Conservation (phyloP, 805 yeast genomes). For the Candida peoriensis region DNA sequence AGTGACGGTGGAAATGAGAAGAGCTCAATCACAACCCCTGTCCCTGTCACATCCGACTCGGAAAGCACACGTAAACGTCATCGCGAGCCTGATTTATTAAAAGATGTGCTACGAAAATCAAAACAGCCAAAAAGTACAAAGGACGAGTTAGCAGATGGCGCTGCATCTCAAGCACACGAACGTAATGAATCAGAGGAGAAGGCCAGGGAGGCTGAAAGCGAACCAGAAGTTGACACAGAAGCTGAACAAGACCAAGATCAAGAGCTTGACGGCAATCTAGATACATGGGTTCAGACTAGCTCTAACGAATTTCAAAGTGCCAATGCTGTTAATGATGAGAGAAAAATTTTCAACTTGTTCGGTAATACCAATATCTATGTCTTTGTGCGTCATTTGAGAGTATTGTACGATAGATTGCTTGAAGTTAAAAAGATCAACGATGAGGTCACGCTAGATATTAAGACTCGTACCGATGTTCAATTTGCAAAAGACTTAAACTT, state of each 20-base stretch:
- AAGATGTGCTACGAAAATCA: slow-evolving; percentile 54
- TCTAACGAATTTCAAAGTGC: slow-evolving; percentile 21
- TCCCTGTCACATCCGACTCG: slow-evolving; percentile 10
- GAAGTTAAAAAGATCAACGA: slow-evolving; percentile 73
- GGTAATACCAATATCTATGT: slow-evolving; percentile 86
- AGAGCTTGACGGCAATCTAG: slow-evolving; percentile 20
- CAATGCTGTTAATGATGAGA: slow-evolving; percentile 27
- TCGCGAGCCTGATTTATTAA: slow-evolving; percentile 49
- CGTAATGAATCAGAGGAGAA: slow-evolving; percentile 3
- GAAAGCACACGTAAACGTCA: slow-evolving; percentile 27
- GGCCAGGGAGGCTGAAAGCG: slow-evolving; percentile 15
- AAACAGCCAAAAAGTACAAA: slow-evolving; percentile 30
- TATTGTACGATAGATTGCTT: slow-evolving; percentile 70
- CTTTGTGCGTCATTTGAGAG: slow-evolving; percentile 80
- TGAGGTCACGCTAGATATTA: slow-evolving; percentile 69
- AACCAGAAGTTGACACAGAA: slow-evolving; percentile 21
- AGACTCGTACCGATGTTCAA: slow-evolving; percentile 53
- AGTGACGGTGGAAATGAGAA: slow-evolving; percentile 17
- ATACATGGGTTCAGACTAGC: slow-evolving; percentile 23
- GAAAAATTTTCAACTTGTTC: slow-evolving; percentile 70
- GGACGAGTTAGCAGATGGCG: slow-evolving; percentile 26
- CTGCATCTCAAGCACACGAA: slow-evolving; percentile 20
- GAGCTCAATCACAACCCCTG: slow-evolving; percentile 4
- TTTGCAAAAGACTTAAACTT: slow-evolving; percentile 87
- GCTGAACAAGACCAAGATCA: slow-evolving; percentile 23